These are phyloP conservation scores for Toxoplasma gondii DNA, from an alignment of 169 alveolate genomes.

Conservation along the genomic window DNA sequence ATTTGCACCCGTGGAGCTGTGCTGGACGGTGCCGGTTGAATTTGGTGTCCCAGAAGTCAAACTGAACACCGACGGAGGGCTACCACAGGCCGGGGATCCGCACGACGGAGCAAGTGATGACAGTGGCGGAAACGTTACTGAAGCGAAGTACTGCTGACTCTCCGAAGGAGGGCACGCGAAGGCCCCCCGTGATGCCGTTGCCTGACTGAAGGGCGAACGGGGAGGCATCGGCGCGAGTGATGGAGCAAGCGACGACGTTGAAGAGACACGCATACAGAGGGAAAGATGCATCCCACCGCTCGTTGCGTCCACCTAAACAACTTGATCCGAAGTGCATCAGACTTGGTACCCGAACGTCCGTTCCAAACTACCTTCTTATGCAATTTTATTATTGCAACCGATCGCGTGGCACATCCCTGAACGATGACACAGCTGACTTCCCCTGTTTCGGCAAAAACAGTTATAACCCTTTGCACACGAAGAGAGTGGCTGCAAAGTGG, in stretches of 20 bases:
- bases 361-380: no score
- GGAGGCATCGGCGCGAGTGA: background rate
- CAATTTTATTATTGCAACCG: no score
- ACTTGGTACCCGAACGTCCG: no score
- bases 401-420: no score
- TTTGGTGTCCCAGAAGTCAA: background rate
- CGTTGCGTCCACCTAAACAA: background rate
- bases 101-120: background rate
- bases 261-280: background rate
- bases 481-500: background rate
- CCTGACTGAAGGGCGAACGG: background rate
- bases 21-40: constrained; percentile 8
- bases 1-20: background rate
- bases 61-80: constrained; percentile 5
- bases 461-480: background rate
- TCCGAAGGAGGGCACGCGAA: constrained; percentile 18
- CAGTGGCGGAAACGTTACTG: background rate
- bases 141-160: background rate
- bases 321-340: no score
- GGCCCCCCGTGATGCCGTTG: background rate
- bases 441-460: background rate
- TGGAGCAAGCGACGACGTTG: background rate
- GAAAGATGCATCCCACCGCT: background rate
- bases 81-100: background rate
- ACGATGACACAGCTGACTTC: background rate